Conservation (phyloP, 1,284 basidiomycete genomes). For the Rhizoctonia solani region DNA sequence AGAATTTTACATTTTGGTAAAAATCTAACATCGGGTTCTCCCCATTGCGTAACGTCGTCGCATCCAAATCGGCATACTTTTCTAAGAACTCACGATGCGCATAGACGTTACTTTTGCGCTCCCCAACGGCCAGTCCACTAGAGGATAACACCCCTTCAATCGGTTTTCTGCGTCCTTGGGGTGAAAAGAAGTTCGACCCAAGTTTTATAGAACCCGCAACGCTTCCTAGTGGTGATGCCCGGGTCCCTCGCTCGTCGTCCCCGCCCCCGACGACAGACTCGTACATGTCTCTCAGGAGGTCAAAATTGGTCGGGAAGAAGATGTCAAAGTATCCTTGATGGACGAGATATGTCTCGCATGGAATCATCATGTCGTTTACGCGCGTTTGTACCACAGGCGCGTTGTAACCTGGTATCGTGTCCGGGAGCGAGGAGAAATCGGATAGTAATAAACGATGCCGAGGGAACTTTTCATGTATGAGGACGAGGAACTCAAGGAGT, state of each 20-base stretch:
- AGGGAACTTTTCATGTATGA: conserved; percentile 85
- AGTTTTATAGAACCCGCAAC: conserved; percentile 57
- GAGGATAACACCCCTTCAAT: conserved; percentile 69
- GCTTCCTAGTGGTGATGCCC: conserved; percentile 56
- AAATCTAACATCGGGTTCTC: conserved; percentile 87
- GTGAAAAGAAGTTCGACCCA: conserved; percentile 70
- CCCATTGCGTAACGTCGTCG: conserved; percentile 71
- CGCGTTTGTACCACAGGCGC: conserved; percentile 97
- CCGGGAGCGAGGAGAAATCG: conserved; percentile 89
- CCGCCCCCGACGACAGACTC: conserved; percentile 67
- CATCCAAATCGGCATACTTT: conserved; percentile 73
- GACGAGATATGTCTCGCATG: conserved; percentile 89
- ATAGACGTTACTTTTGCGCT: conserved; percentile 77
- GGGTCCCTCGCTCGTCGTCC: conserved; percentile 38
- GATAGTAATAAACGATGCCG: conserved; percentile 89
- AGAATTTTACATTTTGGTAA: conserved; percentile 88
- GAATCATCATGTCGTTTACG: conserved; percentile 80
- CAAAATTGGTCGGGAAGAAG: conserved; percentile 97
- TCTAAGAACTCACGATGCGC: conserved; percentile 85
- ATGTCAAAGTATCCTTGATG: conserved; percentile 98
- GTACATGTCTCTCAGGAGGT: conserved; percentile 84
- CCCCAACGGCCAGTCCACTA: conserved; percentile 77
- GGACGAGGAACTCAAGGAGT: conserved; percentile 81
- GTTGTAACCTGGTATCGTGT: conserved; percentile 82
- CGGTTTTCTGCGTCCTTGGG: conserved; percentile 61